Evolutionary conservation across 2,329 filamentous ascomycete genomes (phyloP).

Genomic region (Blastomyces parvus): DNA sequence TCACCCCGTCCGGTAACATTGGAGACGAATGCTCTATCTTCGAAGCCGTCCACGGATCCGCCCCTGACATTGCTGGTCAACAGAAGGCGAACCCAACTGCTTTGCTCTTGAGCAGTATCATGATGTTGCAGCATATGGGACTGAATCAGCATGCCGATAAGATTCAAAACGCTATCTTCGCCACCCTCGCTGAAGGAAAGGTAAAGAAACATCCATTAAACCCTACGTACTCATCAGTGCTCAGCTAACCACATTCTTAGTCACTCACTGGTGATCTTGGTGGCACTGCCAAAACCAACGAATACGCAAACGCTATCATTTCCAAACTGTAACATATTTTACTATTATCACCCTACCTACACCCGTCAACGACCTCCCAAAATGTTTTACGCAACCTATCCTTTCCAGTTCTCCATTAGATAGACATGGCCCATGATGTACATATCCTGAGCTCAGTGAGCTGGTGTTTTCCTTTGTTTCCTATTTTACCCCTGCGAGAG

Average conservation of each 20-base stretch:
- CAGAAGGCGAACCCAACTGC: conserved; percentile 94
- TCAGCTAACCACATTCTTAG: conserved; percentile 26
- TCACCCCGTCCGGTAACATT: conserved; percentile 97
- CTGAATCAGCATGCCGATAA: conserved; percentile 70
- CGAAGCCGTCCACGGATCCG: conserved; percentile 96
- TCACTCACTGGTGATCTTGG: conserved; percentile 89
- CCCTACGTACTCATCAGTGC: not conserved
- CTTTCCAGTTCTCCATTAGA: conserved; percentile 2
- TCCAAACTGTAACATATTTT: conserved; percentile 41
- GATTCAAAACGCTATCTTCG: conserved; percentile 93
- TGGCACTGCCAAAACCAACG: conserved; percentile 88
- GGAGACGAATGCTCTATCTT: conserved; percentile 99
- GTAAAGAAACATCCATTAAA: conserved; percentile 30
- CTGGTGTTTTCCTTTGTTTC: not conserved
- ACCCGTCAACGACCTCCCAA: conserved; percentile 20
- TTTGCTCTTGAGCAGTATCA: conserved; percentile 88
- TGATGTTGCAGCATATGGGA: conserved; percentile 99
- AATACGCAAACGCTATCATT: conserved; percentile 92
- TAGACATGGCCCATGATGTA: conserved; percentile 1
- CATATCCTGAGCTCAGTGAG: not conserved
- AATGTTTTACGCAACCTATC: conserved; percentile 15
- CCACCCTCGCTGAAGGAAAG: conserved; percentile 93
- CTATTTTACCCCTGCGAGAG: conserved; percentile 1
- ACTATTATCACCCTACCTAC: conserved; percentile 16
- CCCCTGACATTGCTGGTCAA: conserved; percentile 93